A percentile compares a stretch with the other conserved stretches of the same genome.
Evolutionary conservation across 1,139 yeast species (phyloP).

Genomic region (Trichomonascaceae sp.): DNA sequence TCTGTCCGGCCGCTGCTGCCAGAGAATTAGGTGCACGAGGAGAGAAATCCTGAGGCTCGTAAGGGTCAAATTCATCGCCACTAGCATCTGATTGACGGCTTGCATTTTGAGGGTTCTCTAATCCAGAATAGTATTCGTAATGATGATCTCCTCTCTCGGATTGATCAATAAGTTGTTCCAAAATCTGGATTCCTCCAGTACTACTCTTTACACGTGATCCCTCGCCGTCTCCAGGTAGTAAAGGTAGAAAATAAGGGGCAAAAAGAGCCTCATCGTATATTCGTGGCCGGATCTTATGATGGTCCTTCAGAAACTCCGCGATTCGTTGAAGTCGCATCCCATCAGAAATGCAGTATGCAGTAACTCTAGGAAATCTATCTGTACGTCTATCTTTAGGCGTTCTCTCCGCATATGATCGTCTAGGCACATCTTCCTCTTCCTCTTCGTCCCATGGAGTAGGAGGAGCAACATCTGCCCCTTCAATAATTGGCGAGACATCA

Average conservation of each 20-base stretch:
- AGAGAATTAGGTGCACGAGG: slow-evolving; percentile 23
- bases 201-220: slow-evolving; percentile 81
- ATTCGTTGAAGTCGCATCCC: slow-evolving; percentile 64
- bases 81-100: slow-evolving; percentile 32
- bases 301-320: slow-evolving; percentile 54
- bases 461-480: slow-evolving; percentile 23
- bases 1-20: not conserved
- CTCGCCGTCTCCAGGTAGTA: slow-evolving; percentile 72
- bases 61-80: slow-evolving; percentile 49
- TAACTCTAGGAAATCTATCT: slow-evolving; percentile 70
- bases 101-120: slow-evolving; percentile 17
- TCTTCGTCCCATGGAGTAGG: slow-evolving; percentile 18
- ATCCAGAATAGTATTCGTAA: slow-evolving; percentile 85
- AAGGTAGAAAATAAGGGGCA: slow-evolving; percentile 82
- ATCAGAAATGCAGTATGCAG: slow-evolving; percentile 86
- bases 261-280: slow-evolving; percentile 86
- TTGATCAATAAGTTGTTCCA: slow-evolving; percentile 73
- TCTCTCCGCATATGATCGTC: slow-evolving; percentile 60
- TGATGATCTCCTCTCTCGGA: slow-evolving; percentile 86
- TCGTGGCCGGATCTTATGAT: slow-evolving; percentile 81
- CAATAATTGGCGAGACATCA: slow-evolving; percentile 17
- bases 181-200: slow-evolving; percentile 57
- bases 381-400: slow-evolving; percentile 64
- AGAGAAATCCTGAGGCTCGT: slow-evolving; percentile 60
- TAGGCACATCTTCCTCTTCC: slow-evolving; percentile 26